Evolutionary conservation across 2,329 filamentous ascomycete genomes (phyloP), one percentile per base, ranked within the genome.

Genomic region (Colletotrichum tamarilloi): DNA sequence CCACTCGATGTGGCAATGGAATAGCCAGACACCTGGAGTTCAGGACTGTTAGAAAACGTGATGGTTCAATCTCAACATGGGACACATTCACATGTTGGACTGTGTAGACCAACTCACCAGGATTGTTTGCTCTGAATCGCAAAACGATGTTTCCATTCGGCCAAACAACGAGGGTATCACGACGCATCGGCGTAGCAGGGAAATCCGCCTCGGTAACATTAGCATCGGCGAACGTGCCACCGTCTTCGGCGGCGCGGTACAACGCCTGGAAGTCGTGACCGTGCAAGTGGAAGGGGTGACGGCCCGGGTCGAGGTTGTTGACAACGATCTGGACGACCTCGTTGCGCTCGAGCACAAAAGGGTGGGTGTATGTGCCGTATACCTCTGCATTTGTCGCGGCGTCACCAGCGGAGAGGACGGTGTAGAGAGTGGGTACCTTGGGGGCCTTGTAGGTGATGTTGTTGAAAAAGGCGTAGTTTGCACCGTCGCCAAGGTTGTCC

Each of bases 1-100:
- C 92, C 92, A 96, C 79, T 94, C 92, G 66, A 95, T 92, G 80
- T 96, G 94, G 82, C 93, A 95, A 82, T 95, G 93, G 84, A 95
- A 93, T 4, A 93, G 81, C 91, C 91, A 93, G 26, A 93, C 85
- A 49, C 89, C 85, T 85, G 62, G 32, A 26, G 57, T 46, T 16
- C 22, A 46, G 6, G 32, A 49, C 11, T 28, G 35, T 62, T 24
- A 22, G 62, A 42, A 22, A 28, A 22, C 32, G 32, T 7, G n/a
- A 28, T 42, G 14, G 4, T 11, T n/a, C 42, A 60, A 16, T 62
- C 2, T 1, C 30, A 56, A 19, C 9, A 12, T 67, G n/a, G 11
- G n/a, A 12, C 4, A 7, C 8, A 8, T n/a, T 73, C 74, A 79
- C 26, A 80, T 77, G 24, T 62, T 30, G 19, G 12, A 6, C 1